Evolutionary conservation across 331 rosid genomes (phyloP).

Genomic region (Spiraea crenata): DNA sequence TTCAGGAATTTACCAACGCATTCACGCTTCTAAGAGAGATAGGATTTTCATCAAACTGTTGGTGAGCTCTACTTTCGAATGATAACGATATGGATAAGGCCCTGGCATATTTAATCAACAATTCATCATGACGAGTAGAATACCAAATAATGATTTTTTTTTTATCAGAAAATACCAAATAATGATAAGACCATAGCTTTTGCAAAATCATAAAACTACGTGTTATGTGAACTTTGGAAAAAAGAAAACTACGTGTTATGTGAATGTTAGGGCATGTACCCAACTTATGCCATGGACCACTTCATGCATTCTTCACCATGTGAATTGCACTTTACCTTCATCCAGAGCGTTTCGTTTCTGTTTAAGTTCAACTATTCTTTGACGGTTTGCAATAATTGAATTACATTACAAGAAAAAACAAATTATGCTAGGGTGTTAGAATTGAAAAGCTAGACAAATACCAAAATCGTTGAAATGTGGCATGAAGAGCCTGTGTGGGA

Average conservation of each 20-base stretch:
- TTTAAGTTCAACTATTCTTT: background rate
- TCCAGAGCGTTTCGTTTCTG: background rate
- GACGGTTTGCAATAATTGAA: background rate
- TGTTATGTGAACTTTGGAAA: background rate
- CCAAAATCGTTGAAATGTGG: too few relatives aligned
- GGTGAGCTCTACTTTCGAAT: slow-evolving; percentile 69
- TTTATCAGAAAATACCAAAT: background rate
- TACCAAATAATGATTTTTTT: too few relatives aligned
- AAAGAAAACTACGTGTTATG: too few relatives aligned
- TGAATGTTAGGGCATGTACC: background rate
- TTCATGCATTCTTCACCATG: background rate
- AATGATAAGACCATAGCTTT: background rate
- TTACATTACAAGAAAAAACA: too few relatives aligned
- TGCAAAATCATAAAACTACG: background rate
- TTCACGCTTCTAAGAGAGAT: slow-evolving; percentile 73
- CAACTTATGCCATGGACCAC: slow-evolving; percentile 10
- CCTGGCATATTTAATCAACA: slow-evolving; percentile 66
- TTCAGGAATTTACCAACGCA: slow-evolving; percentile 69
- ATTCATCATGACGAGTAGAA: slow-evolving; percentile 62
- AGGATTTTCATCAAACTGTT: slow-evolving; percentile 75
- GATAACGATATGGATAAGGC: slow-evolving; percentile 91
- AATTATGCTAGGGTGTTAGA: too few relatives aligned
- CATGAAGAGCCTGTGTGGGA: too few relatives aligned
- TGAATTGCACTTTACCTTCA: background rate
- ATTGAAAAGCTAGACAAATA: too few relatives aligned